phyloP scores from a whole-genome alignment of 1,284 basidiomycete species.

The Pseudozyma sp. region DNA sequence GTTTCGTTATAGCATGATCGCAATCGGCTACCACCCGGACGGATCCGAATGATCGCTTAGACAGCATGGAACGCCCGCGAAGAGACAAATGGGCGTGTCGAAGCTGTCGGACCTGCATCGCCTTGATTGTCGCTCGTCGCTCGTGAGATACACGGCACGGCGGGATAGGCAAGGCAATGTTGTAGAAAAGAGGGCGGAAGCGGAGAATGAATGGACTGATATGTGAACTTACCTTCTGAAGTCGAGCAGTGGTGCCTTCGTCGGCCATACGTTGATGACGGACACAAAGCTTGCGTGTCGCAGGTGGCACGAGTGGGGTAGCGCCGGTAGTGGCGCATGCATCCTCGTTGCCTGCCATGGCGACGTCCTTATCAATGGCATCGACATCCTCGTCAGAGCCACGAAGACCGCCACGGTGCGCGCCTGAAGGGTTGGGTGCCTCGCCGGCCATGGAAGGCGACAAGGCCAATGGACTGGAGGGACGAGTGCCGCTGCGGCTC shows the following conservation, averaged over 20 bases:
- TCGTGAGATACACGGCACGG: background rate
- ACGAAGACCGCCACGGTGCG: constrained; percentile 50
- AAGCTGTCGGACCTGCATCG: constrained; percentile 43
- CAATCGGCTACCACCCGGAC: constrained; percentile 14
- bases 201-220: constrained; percentile 1
- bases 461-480: constrained; percentile 28
- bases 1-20: constrained; percentile 46
- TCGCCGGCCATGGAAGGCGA: constrained; percentile 24
- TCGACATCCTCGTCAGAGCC: constrained; percentile 49
- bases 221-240: constrained; percentile 81
- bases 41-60: constrained; percentile 18
- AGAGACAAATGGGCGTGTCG: constrained; percentile 17
- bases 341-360: constrained; percentile 16
- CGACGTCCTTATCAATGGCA: constrained; percentile 20
- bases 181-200: constrained; percentile 4
- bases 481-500: constrained; percentile 29
- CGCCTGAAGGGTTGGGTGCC: constrained; percentile 33
- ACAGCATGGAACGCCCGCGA: constrained; percentile 36
- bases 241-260: constrained; percentile 88
- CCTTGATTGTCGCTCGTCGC: background rate
- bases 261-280: constrained; percentile 97
- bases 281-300: constrained; percentile 78
- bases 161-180: constrained; percentile 7
- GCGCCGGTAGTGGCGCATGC: constrained; percentile 24
- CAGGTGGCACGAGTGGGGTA: constrained; percentile 46